Evolutionary conservation across 73 alveolate species (phyloP), one percentile per base, ranked within the genome.

Genomic region (Paramecium sexaurelia): DNA sequence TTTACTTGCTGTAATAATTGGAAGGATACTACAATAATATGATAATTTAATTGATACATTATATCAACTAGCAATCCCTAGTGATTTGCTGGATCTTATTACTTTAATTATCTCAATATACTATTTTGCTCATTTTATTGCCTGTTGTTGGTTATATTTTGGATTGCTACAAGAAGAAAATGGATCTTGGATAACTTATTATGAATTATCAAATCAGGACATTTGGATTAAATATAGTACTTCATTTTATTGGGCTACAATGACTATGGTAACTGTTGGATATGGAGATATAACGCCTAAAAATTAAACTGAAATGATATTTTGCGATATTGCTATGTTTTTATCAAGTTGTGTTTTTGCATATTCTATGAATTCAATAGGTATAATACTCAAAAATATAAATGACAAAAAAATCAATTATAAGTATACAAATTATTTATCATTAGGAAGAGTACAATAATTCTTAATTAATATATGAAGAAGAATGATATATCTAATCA

Each of bases 261-360:
- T 82, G 78, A 88, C 94, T 5, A 88, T 88, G 94, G 55, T 71
- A 20, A 88, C 94, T 20, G 87, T 82, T 39, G 94, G 94, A 26
- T 88, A 88, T 88, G 94, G 94, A 39, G 94, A 88, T 69, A 88
- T 96, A 0, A 94, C 96, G 1, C 95, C 97, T 1, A 92, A 45
- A 20, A 94, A 94, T 17, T 41, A 75, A 17, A 11, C 87, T 15
- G 99, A 96, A 87, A 94, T 91, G 92, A 61, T 94, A 9, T 55
- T 96, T 39, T 69, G 96, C 39, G 84, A 94, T 26, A 22, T 92
- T 39, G 95, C 98, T 96, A 96, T 96, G 99, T 73, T 95, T 75
- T 92, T 96, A 85, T 85, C 85, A 5, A 55, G 85, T 85, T 55
- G 82, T 51, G 84, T 85, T 22, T 85, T 85, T 29, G 92, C 92